Base-by-base conservation (phyloP, 1,284 basidiomycete genomes). In the Trametes sp. region DNA sequence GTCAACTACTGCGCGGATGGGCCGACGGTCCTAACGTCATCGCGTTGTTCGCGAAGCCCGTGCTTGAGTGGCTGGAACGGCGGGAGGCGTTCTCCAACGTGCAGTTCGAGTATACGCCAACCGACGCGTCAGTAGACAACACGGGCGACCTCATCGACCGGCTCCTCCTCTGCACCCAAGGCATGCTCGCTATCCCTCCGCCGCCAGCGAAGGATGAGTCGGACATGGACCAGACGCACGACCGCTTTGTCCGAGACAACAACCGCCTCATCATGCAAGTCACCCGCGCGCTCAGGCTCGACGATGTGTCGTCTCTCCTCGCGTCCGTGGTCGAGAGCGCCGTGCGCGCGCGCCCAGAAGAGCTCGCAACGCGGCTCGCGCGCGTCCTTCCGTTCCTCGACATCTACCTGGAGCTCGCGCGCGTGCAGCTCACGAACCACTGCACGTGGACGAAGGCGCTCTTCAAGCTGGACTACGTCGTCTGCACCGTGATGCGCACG, bases 401-500 rank as follows among this genome's bases (percentile, higher is more conserved):
- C 8, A 72, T 76, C 31, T 94, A 91, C 73, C 64, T 82, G 7
- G 69, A 75, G 19, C 78, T 93, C 26, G 81, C 82, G 16, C 74
- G 81, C 45, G 80, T 84, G 28, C 84, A 90, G 50, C 76, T 95
- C 23, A 69, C 74, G 6, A 77, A 80, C 49, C 84, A 87, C 51
- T 79, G 81, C 41, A 75, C 83, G 62, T 94, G 90, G 90, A 87
- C 87, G n/a, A 88, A 89, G 70, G 80, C 92, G 8, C 76, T 95
- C 13, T 92, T 96, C 83, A 98, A 98, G 77, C 82, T 99, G 62
- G 83, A 87, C 68, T 92, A 90, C 70, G 84, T 97, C 41, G 77
- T 96, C 36, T 91, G 88, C 69, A 87, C 89, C 29, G 80, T 95
- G 33, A 81, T 96, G 69, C 84, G 86, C 24, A 89, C 89, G 16